Evolutionary conservation across 306 rosid species (phyloP), one percentile per base, ranked within the genome.

Genomic region (Betula pendula): DNA sequence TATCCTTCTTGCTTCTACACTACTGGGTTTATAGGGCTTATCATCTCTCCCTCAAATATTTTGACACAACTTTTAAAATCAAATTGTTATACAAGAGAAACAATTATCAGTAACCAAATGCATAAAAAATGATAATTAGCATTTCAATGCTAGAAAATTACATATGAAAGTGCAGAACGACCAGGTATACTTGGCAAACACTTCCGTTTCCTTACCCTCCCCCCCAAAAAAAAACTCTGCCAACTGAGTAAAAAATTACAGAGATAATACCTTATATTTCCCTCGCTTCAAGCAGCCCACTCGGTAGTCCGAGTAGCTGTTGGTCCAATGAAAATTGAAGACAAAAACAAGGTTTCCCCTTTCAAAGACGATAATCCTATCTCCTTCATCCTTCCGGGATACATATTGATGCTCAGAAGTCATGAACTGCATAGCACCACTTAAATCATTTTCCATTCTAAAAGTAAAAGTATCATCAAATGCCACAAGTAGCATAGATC

Each of bases 251-350:
- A 68, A 72, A 79, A 65, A 52, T n/a, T 12, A 19, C 11, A 35
- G 56, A 78, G 43, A 71, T 10, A 40, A 72, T 88, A 96, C 99
- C 96, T 87, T 91, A 62, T 96, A 96, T 70, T 96, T 96, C 81
- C 99, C 99, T 12, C 94, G 89, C 92, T 81, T 80, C 74, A 51
- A 85, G 86, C 99, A 96, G 84, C 98, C 99, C 42, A 92, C 77
- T 77, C 85, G 84, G 86, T 93, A 88, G 87, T 92, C 94, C 5
- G 85, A 88, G 82, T 91, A 92, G 86, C 99, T 96, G 70, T 89
- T 91, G 76, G 35, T 71, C 96, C 99, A 96, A 77, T 92, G 99
- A 80, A 96, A 96, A 79, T 96, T 96, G 85, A 96, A 96, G 79
- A 96, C 96, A 82, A 96, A 96, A 58, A 96, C 81, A 22, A 96